Evolutionary conservation across 192 early-diverging fungal species (phyloP).

Genomic region (Irineochytrium annulatum): DNA sequence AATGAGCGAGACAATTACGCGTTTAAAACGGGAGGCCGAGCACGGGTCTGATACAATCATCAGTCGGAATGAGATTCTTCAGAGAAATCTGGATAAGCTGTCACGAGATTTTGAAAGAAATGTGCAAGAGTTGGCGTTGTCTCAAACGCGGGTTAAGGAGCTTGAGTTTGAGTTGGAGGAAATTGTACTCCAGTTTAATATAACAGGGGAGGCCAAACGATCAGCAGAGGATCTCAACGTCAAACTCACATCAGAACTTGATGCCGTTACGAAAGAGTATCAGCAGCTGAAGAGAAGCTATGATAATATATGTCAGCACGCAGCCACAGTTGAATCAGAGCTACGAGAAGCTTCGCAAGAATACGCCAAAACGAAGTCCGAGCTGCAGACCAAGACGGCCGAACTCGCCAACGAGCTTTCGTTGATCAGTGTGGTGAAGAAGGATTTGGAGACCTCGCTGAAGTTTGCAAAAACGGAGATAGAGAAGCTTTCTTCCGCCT

Average conservation of each 20-base stretch:
- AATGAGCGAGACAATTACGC: slow-evolving; percentile 47
- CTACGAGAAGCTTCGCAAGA: slow-evolving; percentile 17
- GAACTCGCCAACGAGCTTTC: slow-evolving; percentile 27
- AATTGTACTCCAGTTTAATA: slow-evolving; percentile 47
- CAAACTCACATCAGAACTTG: slow-evolving; percentile 33
- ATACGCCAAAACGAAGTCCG: slow-evolving; percentile 26
- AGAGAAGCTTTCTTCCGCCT: slow-evolving; percentile 36
- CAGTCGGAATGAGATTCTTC: slow-evolving; percentile 45
- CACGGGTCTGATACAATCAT: slow-evolving; percentile 44
- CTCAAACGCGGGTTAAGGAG: slow-evolving; percentile 33
- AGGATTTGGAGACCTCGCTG: slow-evolving; percentile 32
- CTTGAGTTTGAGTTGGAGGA: slow-evolving; percentile 55
- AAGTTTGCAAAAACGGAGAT: slow-evolving; percentile 34
- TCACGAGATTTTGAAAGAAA: slow-evolving; percentile 48
- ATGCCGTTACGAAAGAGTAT: slow-evolving; percentile 16
- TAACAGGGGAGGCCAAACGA: slow-evolving; percentile 39
- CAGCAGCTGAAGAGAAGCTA: slow-evolving; percentile 28
- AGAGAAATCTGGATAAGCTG: slow-evolving; percentile 49
- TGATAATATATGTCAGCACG: slow-evolving; percentile 12
- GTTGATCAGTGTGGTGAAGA: slow-evolving; percentile 22
- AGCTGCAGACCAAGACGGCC: slow-evolving; percentile 29
- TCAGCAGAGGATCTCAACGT: slow-evolving; percentile 32
- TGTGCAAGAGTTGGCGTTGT: slow-evolving; percentile 38
- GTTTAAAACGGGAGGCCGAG: slow-evolving; percentile 44
- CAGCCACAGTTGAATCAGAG: slow-evolving; percentile 37